Percentiles rank a stretch among this genome's conserved stretches.
These are phyloP conservation scores for Sporothrix protearum DNA, from an alignment of 2,329 filamentous ascomycete species.

Conservation along the genomic window DNA sequence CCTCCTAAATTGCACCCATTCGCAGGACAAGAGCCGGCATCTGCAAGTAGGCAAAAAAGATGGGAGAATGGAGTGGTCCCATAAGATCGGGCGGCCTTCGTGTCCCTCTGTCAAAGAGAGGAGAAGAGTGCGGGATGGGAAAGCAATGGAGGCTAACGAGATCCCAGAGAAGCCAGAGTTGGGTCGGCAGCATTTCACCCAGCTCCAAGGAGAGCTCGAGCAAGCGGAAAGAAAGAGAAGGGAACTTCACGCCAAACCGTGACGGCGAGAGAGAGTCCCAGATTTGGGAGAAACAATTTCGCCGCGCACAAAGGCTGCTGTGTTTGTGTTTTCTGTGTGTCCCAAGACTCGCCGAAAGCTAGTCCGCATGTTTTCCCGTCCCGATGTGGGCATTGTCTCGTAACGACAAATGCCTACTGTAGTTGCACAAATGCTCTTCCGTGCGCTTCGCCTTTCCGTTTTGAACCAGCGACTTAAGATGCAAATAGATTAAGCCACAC, in stretches of 20 bases:
- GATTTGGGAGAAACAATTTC: constrained; percentile 12
- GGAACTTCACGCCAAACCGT: not conserved
- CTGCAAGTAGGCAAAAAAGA: not conserved
- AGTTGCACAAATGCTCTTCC: not conserved
- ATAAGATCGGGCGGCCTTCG: not conserved
- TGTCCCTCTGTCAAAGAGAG: not conserved
- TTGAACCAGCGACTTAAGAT: not conserved
- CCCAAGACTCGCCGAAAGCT: not conserved
- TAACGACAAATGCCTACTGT: not conserved
- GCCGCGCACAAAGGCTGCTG: constrained; percentile 4
- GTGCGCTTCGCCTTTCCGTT: not conserved
- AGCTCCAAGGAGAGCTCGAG: not conserved
- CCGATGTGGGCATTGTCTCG: not conserved
- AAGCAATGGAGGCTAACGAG: not conserved
- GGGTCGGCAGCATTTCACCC: not conserved
- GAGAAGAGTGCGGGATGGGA: not conserved
- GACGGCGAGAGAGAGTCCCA: not conserved
- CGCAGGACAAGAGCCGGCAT: constrained; percentile 10
- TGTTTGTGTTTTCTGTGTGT: not conserved
- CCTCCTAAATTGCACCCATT: not conserved
- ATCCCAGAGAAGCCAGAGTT: not conserved
- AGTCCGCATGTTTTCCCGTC: not conserved
- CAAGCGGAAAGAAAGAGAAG: not conserved
- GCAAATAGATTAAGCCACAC: not conserved
- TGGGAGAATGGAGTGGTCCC: not conserved